phyloP scores from a whole-genome alignment of 805 yeast genomes.

The Sugiyamaella floridensis region DNA sequence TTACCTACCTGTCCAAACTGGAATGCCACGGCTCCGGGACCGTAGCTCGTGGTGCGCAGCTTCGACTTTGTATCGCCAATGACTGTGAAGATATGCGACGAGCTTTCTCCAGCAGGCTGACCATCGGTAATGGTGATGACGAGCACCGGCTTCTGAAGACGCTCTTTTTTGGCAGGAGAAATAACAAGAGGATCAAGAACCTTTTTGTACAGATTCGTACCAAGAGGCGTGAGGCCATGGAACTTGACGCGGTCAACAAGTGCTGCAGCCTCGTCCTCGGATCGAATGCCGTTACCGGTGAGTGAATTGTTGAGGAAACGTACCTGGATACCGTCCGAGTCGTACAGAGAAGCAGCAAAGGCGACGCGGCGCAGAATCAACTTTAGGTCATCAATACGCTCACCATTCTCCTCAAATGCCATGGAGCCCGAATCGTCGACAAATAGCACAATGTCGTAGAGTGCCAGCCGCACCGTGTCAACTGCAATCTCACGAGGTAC shows the following conservation, averaged over 20 bases:
- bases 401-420: constrained; percentile 30
- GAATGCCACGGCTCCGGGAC: constrained; percentile 28
- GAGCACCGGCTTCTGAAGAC: constrained; percentile 26
- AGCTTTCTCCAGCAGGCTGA: constrained; percentile 28
- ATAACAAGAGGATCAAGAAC: constrained; percentile 27
- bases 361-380: constrained; percentile 25
- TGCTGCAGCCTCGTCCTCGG: constrained; percentile 21
- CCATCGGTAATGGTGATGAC: constrained; percentile 29
- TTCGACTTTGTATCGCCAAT: constrained; percentile 22
- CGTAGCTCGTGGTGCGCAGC: constrained; percentile 20
- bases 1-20: constrained; percentile 31
- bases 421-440: constrained; percentile 31
- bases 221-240: constrained; percentile 27
- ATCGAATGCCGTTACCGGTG: constrained; percentile 21
- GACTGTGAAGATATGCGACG: constrained; percentile 19
- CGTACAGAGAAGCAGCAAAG: constrained; percentile 27
- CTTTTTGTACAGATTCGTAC: constrained; percentile 21
- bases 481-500: constrained; percentile 27
- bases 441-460: constrained; percentile 27
- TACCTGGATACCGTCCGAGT: constrained; percentile 27
- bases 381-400: constrained; percentile 29
- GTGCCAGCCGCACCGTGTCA: constrained; percentile 26
- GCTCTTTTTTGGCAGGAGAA: constrained; percentile 19
- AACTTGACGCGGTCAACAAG: constrained; percentile 21
- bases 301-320: constrained; percentile 26